Base-by-base conservation (phyloP, 257 asterid species). In the Solanum ossicruentum region DNA sequence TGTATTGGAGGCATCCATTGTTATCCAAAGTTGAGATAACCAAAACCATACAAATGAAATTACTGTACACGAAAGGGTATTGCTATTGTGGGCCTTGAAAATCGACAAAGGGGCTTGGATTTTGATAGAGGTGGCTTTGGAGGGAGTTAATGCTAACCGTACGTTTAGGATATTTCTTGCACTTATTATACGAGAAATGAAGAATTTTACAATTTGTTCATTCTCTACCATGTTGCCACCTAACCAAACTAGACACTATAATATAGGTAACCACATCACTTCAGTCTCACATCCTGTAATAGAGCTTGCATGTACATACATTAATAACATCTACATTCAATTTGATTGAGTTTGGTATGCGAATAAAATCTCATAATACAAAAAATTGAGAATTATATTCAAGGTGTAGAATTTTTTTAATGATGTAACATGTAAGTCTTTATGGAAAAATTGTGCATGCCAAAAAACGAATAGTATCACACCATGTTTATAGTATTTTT, bases 51-150 rank as follows among this genome's bases (percentile, higher is more conserved):
- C n/a, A 23, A 51, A 23, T 77, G 63, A 58, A 26, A 60, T 60
- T 17, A 82, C 20, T 57, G 55, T 61, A 28, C 11, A 13, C 4
- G 51, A 39, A 72, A 54, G 41, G 80, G 47, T 54, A 43, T 28
- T 36, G 47, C 77, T 65, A 41, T 70, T 55, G 61, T 80, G 85
- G 77, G 84, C 47, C 61, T 88, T 83, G 86, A 84, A 89, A 91
- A 90, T 91, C 93, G 86, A 85, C 90, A 90, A 54, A 91, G 83
- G 89, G 86, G 26, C 26, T 26, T 26, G 26, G 26, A 26, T 26
- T 26, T 26, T 26, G 26, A 26, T 26, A 26, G 26, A 26, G 26
- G 26, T 26, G 26, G 86, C 86, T 87, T 91, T 89, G 88, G 93
- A 73, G 79, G 5, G 63, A 10, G 86, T 84, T 47, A 92, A 90